phyloP scores from a whole-genome alignment of 768 basidiomycete genomes.

The Tulasnella sp. region DNA sequence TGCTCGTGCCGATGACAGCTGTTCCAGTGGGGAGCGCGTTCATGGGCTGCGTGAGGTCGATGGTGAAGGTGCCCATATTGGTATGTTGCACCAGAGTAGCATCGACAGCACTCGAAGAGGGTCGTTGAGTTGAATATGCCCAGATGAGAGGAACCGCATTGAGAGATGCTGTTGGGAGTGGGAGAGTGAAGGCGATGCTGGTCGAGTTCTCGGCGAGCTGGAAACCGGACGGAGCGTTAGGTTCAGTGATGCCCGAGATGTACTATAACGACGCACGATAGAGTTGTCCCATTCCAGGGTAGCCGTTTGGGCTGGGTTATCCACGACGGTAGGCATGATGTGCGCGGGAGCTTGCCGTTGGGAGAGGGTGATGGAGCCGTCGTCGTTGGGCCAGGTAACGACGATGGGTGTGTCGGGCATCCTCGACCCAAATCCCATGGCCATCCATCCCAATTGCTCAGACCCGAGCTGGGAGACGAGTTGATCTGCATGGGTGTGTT shows the following conservation, averaged over 20 bases:
- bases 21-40: constrained; percentile 22
- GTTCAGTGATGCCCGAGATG: constrained; percentile 39
- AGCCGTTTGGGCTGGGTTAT: constrained; percentile 52
- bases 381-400: constrained; percentile 64
- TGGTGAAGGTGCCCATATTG: constrained; percentile 40
- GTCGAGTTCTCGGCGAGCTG: constrained; percentile 2
- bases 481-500: not conserved
- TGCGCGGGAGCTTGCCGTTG: constrained; percentile 54
- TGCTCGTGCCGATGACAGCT: constrained; percentile 18
- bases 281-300: constrained; percentile 39
- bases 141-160: constrained; percentile 47
- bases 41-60: constrained; percentile 49
- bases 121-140: constrained; percentile 52
- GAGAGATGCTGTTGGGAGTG: constrained; percentile 30
- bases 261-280: constrained; percentile 38
- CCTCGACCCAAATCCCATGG: constrained; percentile 26
- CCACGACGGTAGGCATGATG: constrained; percentile 54
- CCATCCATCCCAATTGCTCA: constrained; percentile 27
- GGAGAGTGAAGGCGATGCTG: constrained; percentile 25
- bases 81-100: constrained; percentile 50
- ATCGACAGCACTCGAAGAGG: constrained; percentile 44
- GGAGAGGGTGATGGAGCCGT: constrained; percentile 60
- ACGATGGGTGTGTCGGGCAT: constrained; percentile 49
- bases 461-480: not conserved
- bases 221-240: not conserved